Base-by-base conservation (phyloP, 768 basidiomycete species). In the Tylopilus sp. region DNA sequence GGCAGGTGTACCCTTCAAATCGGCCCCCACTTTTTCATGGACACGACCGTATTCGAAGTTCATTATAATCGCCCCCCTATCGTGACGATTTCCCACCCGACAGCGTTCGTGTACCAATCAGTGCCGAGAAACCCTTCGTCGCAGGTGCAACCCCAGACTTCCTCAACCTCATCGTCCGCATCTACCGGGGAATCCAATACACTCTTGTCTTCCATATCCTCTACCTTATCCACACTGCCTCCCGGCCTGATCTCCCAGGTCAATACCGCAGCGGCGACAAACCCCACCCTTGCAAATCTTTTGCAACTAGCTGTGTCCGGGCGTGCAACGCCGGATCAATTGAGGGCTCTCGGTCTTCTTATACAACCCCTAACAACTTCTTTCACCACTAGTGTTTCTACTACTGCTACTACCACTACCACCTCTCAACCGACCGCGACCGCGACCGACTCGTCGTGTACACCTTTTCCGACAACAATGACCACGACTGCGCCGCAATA, bases 41-140 rank as follows among this genome's bases (percentile, higher is more conserved):
- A 83, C 21, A 89, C 88, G 0, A 73, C 77, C 0, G 72, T 92
- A 52, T 89, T 82, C 56, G 87, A 91, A 68, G 85, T 86, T 9
- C 78, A 83, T 61, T 91, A 90, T n/a, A n/a, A n/a, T 67, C 74
- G 82, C 18, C 69, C 76, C 4, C 53, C 66, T n/a, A 65, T 58
- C 13, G 46, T 56, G 10, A 31, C 52, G 18, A 60, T 60, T 31
- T n/a, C 63, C 6, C 52, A 67, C 23, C 51, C 58, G 33, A 53
- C 57, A 51, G 58, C 60, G 4, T 65, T 59, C 41, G 57, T 59
- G 20, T 62, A 70, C 54, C 68, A 69, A 39, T 52, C 69, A 44
- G 40, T 53, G 39, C 60, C 55, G 42, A 57, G 57, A 48, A 56
- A 41, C 33, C 11, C 57, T 35, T 59, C 52, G n/a, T 66, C 69